A percentile compares a stretch with the other conserved stretches of the same genome.
These are phyloP conservation scores for Triangularia verruculosa DNA, from an alignment of 2,329 filamentous ascomycete genomes.

Conservation along the genomic window DNA sequence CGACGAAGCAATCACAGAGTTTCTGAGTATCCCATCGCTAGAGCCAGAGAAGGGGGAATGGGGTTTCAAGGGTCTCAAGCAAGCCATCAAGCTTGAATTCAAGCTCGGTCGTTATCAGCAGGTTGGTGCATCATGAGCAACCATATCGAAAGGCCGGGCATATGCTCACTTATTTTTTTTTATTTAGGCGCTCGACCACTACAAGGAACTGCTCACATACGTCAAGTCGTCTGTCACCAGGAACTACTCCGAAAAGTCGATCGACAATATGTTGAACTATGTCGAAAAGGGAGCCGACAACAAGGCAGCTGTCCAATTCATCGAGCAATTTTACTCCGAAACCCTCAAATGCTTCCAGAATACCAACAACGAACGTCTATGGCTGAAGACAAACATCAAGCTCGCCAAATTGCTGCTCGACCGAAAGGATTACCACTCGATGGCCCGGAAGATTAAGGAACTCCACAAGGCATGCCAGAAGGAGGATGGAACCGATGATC, in stretches of 20 bases:
- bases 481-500: constrained; percentile 83
- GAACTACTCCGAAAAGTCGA: constrained; percentile 98
- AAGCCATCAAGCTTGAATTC: constrained; percentile 96
- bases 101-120: constrained; percentile 84
- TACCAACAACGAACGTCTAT: constrained; percentile 94
- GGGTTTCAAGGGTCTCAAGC: constrained; percentile 98
- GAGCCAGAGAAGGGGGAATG: constrained; percentile 94
- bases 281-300: constrained; percentile 86
- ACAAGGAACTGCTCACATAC: constrained; percentile 91
- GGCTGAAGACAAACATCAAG: constrained; percentile 98
- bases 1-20: constrained; percentile 85
- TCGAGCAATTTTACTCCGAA: constrained; percentile 93
- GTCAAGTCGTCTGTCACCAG: constrained; percentile 95
- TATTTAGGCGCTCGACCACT: constrained; percentile 80
- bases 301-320: constrained; percentile 70
- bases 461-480: constrained; percentile 85
- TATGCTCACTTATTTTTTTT: constrained; percentile 9
- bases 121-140: constrained; percentile 44
- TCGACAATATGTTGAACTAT: constrained; percentile 98
- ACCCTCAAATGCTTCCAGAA: constrained; percentile 94
- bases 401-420: constrained; percentile 87
- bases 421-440: constrained; percentile 77
- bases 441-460: constrained; percentile 81
- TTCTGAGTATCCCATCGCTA: constrained; percentile 78
- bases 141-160: not conserved